These are phyloP conservation scores for Erythrophleum ivorense DNA, from an alignment of 331 rosid species.

Conservation along the genomic window DNA sequence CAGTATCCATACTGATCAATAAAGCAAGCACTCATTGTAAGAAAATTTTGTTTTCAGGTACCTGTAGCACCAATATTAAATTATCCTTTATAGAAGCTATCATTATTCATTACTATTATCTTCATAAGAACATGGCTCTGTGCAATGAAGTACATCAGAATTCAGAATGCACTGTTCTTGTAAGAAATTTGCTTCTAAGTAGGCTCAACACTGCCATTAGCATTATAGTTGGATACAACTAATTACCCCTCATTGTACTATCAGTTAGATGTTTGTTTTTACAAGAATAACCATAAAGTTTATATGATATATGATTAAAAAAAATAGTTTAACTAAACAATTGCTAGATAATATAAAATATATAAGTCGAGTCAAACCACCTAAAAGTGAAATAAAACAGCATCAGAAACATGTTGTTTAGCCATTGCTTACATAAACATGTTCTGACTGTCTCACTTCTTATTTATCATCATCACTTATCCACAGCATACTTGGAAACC, in stretches of 20 bases:
- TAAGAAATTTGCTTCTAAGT: conserved; percentile 24
- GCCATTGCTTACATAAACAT: neutral
- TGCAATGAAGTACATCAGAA: conserved; percentile 26
- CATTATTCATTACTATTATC: conserved; percentile 5
- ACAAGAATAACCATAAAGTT: neutral
- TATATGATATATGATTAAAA: neutral
- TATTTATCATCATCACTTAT: neutral
- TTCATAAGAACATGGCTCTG: conserved; percentile 20
- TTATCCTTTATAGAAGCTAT: conserved; percentile 16
- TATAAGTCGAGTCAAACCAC: neutral
- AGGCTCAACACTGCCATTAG: conserved; percentile 14
- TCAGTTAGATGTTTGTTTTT: neutral
- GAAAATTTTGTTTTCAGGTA: neutral
- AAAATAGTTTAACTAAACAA: neutral
- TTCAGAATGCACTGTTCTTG: conserved; percentile 5
- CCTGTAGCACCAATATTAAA: conserved; percentile 1
- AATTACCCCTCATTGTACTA: neutral
- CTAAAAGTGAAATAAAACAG: neutral
- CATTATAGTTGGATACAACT: neutral
- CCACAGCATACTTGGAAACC: conserved; percentile 4
- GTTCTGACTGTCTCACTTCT: conserved; percentile 7
- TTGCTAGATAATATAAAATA: neutral
- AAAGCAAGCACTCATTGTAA: neutral
- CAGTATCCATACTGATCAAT: conserved; percentile 12
- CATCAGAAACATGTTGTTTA: neutral